phyloP scores from a whole-genome alignment of 305 asterid species.

The Petunia hybrid region DNA sequence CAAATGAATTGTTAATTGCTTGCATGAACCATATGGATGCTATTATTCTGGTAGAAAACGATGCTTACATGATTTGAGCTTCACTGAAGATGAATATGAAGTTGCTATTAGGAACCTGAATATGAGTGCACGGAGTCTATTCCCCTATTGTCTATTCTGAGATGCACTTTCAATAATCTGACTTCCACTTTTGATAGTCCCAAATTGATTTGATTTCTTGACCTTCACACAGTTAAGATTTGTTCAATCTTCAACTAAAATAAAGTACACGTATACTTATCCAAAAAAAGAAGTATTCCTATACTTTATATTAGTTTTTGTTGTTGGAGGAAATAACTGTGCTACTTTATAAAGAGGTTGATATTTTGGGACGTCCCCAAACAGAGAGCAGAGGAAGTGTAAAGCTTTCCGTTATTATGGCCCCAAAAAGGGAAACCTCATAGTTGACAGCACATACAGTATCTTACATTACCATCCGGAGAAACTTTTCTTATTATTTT shows the following conservation, averaged over 20 bases:
- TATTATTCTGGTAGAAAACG: background rate
- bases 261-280: no score
- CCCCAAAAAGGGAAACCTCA: background rate
- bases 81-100: background rate
- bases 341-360: background rate
- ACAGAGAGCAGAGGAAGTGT: background rate
- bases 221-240: background rate
- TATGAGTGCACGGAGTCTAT: background rate
- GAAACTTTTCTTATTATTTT: background rate
- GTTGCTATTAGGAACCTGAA: constrained; percentile 3
- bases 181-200: background rate
- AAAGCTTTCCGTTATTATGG: background rate
- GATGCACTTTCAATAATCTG: background rate
- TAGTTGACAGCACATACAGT: background rate
- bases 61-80: background rate
- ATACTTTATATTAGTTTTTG: background rate
- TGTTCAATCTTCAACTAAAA: background rate
- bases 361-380: constrained; percentile 5
- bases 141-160: background rate
- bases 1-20: background rate
- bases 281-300: background rate
- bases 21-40: background rate
- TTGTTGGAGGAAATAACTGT: background rate
- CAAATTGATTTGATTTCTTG: background rate
- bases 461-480: background rate